Evolutionary conservation across 805 yeast species (phyloP), one percentile per base, ranked within the genome.

Genomic region (Yarrowia sp.): DNA sequence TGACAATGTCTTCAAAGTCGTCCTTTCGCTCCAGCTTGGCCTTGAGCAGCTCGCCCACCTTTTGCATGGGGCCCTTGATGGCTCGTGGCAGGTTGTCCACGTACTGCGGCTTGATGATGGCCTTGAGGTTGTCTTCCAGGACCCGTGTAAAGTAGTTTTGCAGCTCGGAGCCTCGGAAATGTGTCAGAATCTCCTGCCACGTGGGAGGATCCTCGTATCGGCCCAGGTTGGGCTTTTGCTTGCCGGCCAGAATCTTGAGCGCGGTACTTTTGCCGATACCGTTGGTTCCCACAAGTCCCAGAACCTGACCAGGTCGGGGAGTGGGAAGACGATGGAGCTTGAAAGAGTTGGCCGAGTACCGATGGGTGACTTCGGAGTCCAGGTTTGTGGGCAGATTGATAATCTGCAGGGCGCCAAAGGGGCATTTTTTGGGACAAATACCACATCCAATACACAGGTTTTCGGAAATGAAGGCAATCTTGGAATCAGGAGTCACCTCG

Each of bases 251-350:
- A 73, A 95, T 92, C 80, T 95, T 95, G 75, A 95, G 83, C 9
- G 99, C 99, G 19, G 99, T 95, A 12, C 96, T 89, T 76, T 95
- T 95, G 73, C 99, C 99, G 74, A 95, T 95, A 92, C 99, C 99
- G 81, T 95, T 95, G 67, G 98, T 90, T 73, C 99, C 99, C 61
- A 95, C 99, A 70, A 95, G 84, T 70, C 99, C 99, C 69, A 95
- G 82, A 32, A 95, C 99, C 80, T 95, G 99, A 67, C 98, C 98
- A 2, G 99, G 98, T 79, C 99, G 89, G 68, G 99, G 99, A 65
- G 96, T 92, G 26, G 99, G 99, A 73, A 95, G 82, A 78, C 99
- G 85, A 77, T 95, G 99, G 74, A 95, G 83, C 78, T 95, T 95
- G 86, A 95, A 95, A 65, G 97, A 90, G 78, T 95, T 95, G 64